Conservation (phyloP, 164 flowering plant species). For the Berberis vulgaris region DNA sequence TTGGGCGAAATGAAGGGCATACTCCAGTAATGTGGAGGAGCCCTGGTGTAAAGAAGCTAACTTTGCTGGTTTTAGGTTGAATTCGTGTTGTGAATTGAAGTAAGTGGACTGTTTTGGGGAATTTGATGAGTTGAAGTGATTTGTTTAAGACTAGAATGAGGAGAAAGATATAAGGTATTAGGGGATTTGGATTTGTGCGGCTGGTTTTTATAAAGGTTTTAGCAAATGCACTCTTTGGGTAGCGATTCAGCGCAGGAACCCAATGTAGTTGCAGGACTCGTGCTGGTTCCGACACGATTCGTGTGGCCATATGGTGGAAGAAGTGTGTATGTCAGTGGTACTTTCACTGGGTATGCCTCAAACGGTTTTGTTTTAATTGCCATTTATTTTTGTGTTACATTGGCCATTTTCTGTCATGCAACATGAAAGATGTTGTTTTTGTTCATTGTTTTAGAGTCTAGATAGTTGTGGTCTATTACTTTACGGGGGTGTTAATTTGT, state of each 20-base stretch:
- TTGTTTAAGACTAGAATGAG: not conserved
- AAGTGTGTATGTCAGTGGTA: conserved; percentile 37
- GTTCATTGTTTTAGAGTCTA: no score
- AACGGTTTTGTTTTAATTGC: not conserved
- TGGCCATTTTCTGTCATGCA: not conserved
- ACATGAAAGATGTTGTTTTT: no score
- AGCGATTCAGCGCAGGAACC: conserved; percentile 25
- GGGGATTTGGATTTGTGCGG: not conserved
- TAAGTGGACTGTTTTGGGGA: not conserved
- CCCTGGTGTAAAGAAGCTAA: conserved; percentile 24
- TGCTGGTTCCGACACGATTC: conserved; percentile 33
- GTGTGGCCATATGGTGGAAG: conserved; percentile 62
- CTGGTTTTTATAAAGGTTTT: not conserved
- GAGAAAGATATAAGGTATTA: not conserved
- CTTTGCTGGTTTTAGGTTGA: not conserved
- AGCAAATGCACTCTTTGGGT: conserved; percentile 34
- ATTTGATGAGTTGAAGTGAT: not conserved
- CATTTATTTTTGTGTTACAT: not conserved
- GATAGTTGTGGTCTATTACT: no score
- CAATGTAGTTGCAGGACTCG: conserved; percentile 23
- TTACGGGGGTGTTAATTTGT: not conserved
- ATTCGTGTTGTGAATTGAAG: conserved; percentile 6
- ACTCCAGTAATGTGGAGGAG: conserved; percentile 48
- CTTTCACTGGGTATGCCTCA: conserved; percentile 40
- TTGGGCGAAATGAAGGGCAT: conserved; percentile 30